Conservation (phyloP, 768 basidiomycete genomes). For the Amanita molliuscula region DNA sequence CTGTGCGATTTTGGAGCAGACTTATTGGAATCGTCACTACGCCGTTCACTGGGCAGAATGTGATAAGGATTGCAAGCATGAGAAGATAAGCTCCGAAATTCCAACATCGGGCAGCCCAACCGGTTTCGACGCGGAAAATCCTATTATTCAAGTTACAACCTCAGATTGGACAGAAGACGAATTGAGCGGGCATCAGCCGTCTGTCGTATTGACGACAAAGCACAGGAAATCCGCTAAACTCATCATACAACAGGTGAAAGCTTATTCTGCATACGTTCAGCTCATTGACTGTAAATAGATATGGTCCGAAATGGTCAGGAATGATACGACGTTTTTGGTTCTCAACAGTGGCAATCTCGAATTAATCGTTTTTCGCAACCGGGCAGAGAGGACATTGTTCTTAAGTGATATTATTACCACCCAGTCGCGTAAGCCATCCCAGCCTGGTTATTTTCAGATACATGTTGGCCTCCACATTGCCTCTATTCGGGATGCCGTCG, state of each 20-base stretch:
- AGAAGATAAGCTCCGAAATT: not conserved
- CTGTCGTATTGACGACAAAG: not conserved
- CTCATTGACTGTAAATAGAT: not conserved
- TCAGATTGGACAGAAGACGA: not conserved
- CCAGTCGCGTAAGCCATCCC: not conserved
- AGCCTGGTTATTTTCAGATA: not conserved
- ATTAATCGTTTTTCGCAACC: not conserved
- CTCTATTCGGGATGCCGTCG: not conserved
- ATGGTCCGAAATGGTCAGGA: not conserved
- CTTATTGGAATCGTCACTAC: not conserved
- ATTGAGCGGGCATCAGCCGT: not conserved
- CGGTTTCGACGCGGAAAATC: not conserved
- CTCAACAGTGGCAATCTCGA: not conserved
- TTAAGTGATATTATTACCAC: not conserved
- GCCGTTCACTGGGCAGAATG: not conserved
- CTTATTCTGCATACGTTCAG: not conserved
- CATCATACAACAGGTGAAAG: not conserved
- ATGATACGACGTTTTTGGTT: not conserved
- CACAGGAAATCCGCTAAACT: not conserved
- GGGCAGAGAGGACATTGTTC: not conserved
- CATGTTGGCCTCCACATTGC: not conserved
- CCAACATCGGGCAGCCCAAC: not conserved
- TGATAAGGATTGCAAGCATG: not conserved
- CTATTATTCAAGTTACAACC: not conserved
- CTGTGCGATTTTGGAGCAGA: not conserved